A percentile compares a stretch with the other conserved stretches of the same genome.
These are phyloP conservation scores for Penicillium sp. DNA, from an alignment of 2,329 filamentous ascomycete species.

Conservation along the genomic window DNA sequence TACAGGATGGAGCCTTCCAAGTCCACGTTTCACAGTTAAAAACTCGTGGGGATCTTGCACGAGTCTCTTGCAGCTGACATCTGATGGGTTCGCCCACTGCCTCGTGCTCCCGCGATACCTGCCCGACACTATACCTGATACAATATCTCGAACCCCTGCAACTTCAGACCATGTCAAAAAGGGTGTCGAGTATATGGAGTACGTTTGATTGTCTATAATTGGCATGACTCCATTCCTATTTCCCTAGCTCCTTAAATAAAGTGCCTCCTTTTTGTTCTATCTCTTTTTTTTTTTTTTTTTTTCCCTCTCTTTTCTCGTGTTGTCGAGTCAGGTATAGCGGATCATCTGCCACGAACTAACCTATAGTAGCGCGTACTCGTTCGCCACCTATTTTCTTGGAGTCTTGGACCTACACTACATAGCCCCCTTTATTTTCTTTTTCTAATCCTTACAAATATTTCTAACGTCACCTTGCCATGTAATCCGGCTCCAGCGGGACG, in stretches of 20 bases:
- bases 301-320: not conserved
- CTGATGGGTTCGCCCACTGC: slow-evolving; percentile 17
- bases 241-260: not conserved
- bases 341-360: not conserved
- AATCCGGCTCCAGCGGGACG: slow-evolving; percentile 6
- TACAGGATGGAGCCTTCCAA: not conserved
- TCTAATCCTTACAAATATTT: not conserved
- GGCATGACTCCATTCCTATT: not conserved
- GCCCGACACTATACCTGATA: slow-evolving; percentile 12
- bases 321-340: not conserved
- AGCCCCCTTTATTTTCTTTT: not conserved
- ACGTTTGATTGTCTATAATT: not conserved
- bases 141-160: not conserved
- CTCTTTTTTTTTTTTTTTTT: not conserved
- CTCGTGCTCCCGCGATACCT: slow-evolving; percentile 16
- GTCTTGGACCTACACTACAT: not conserved
- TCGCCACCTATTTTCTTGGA: not conserved
- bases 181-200: not conserved
- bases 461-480: not conserved
- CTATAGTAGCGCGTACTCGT: not conserved
- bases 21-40: not conserved
- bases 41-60: slow-evolving; percentile 13
- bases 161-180: not conserved
- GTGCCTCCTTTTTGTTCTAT: not conserved
- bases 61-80: slow-evolving; percentile 7